Conservation (phyloP, 768 basidiomycete genomes). For the Lactifluus subvellereus region DNA sequence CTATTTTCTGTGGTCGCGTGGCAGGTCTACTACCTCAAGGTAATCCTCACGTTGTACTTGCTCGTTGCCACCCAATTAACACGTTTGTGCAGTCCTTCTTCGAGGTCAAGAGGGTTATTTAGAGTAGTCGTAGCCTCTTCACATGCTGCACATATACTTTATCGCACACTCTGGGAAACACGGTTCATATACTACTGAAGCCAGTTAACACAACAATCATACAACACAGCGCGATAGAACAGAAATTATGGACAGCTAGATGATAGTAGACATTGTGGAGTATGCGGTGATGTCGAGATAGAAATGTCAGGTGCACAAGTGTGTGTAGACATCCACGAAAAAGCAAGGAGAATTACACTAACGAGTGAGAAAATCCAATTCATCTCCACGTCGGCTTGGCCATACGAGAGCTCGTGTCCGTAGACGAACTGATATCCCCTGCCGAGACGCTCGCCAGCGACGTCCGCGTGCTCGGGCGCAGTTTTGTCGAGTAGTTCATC, state of each 20-base stretch:
- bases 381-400: constrained; percentile 56
- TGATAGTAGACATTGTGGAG: constrained; percentile 8
- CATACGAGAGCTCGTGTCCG: constrained; percentile 24
- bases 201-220: constrained; percentile 16
- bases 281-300: constrained; percentile 5
- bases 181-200: background rate
- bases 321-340: constrained; percentile 7
- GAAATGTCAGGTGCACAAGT: constrained; percentile 9
- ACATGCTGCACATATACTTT: constrained; percentile 8
- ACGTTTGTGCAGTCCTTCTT: constrained; percentile 62
- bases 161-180: background rate
- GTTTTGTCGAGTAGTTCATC: constrained; percentile 26
- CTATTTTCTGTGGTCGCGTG: constrained; percentile 88
- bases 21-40: constrained; percentile 98
- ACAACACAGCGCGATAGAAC: constrained; percentile 16
- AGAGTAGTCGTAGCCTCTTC: constrained; percentile 22
- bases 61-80: constrained; percentile 20
- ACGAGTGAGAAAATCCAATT: constrained; percentile 23
- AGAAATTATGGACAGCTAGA: constrained; percentile 9
- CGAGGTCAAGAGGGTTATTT: constrained; percentile 86
- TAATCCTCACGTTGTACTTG: constrained; percentile 28
- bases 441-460: constrained; percentile 36
- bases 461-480: constrained; percentile 27
- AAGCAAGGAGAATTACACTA: background rate
- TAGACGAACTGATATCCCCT: constrained; percentile 45